Evolutionary conservation across 768 basidiomycete genomes (phyloP), one percentile per base, ranked within the genome.

Genomic region (Naganishia kalamii): DNA sequence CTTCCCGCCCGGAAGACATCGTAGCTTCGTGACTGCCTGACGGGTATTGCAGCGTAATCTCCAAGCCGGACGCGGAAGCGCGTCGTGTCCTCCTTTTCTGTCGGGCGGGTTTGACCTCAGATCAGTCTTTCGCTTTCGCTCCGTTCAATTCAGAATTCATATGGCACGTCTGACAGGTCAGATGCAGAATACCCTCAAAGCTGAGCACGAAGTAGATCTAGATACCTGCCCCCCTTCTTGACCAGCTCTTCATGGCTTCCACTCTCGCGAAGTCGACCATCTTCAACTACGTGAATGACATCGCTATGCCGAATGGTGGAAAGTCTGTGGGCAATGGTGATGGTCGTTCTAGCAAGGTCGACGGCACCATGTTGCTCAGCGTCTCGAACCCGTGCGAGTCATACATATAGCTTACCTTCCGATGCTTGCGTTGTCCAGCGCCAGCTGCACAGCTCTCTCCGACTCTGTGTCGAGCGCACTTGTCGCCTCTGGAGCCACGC

Each of bases 191-290:
- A n/a, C n/a, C n/a, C n/a, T n/a, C n/a, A n/a, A n/a, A 73, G 30
- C 61, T 74, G 72, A 23, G 68, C 66, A 27, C 68, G 60, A 0
- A 74, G 68, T 46, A 77, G 62, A 32, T 77, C 76, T 27, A 65
- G 70, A 49, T 77, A 77, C 17, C 73, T 63, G 0, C 71, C 75
- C n/a, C 68, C 65, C 23, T 48, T 35, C 51, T 65, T 54, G 17
- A 78, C 25, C 29, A 77, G 65, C 60, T 76, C 72, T 4, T 72
- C 67, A 54, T 78, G 75, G 32, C 70, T 65, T 10, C 77, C 77
- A 23, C 49, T 63, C 48, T 78, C 73, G 19, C 72, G 68, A 32
- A 78, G 66, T 27, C 61, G 50, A 1, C 75, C 77, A 23, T 72
- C 68, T 8, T 75, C 75, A 48, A 78, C 70, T 15, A 77, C 75